Evolutionary conservation across 139 green algal genomes (phyloP).

Genomic region (Chlorella sp.): DNA sequence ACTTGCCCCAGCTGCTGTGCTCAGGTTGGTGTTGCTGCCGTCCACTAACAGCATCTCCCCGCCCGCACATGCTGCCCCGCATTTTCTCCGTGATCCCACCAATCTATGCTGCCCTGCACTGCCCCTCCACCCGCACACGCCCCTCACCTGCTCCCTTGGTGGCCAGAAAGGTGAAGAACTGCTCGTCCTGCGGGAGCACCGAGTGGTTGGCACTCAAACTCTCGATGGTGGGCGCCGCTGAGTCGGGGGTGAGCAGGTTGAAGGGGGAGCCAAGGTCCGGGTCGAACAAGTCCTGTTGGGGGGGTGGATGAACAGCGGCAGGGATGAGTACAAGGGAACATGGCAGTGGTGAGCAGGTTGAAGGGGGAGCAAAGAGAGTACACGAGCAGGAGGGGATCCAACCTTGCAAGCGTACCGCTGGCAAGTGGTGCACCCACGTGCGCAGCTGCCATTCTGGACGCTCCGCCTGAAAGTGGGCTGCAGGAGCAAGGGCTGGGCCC

Average conservation of each 20-base stretch:
- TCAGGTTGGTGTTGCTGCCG: too few relatives aligned
- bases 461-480: too few relatives aligned
- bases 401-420: neutral
- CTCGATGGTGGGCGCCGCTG: neutral
- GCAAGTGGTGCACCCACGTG: neutral
- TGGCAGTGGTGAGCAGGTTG: neutral
- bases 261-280: slow-evolving; percentile 12
- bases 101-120: too few relatives aligned
- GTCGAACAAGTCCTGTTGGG: slow-evolving; percentile 34
- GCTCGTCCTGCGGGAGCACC: neutral
- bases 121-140: too few relatives aligned
- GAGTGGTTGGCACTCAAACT: neutral
- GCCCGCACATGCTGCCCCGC: too few relatives aligned
- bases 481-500: neutral
- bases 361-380: neutral
- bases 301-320: neutral
- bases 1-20: too few relatives aligned
- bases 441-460: neutral
- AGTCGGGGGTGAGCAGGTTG: slow-evolving; percentile 16
- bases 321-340: neutral
- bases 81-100: too few relatives aligned
- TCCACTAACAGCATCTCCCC: too few relatives aligned
- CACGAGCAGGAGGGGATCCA: neutral
- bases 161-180: slow-evolving; percentile 44
- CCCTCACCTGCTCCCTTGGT: slow-evolving; percentile 18